These are phyloP conservation scores for Phytophthora pini DNA, from an alignment of 352 stramenopile genomes.

Conservation along the genomic window DNA sequence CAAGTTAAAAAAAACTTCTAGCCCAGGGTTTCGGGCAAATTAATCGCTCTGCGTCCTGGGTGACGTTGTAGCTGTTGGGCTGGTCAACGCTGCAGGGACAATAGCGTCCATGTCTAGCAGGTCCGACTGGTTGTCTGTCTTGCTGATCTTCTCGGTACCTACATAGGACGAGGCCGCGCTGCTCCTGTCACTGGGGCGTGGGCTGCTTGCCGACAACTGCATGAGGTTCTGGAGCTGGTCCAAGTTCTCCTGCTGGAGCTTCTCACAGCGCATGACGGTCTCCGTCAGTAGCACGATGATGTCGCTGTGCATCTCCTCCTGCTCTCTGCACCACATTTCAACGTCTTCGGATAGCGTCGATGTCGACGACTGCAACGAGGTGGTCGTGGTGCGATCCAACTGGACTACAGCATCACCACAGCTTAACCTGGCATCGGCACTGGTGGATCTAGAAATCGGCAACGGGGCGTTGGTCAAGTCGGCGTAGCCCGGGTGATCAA, in stretches of 20 bases:
- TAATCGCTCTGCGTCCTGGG: constrained; percentile 10
- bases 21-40: constrained; percentile 13
- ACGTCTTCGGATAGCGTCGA: constrained; percentile 82
- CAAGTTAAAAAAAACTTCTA: constrained; percentile 10
- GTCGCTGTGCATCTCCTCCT: constrained; percentile 88
- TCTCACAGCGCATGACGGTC: constrained; percentile 83
- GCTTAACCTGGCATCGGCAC: constrained; percentile 3
- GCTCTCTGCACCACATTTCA: constrained; percentile 78
- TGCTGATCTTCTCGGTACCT: constrained; percentile 20
- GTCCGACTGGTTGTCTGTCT: constrained; percentile 17
- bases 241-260: constrained; percentile 81
- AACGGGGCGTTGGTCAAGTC: constrained; percentile 14
- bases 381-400: constrained; percentile 47
- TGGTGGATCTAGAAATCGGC: constrained; percentile 6
- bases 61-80: constrained; percentile 5
- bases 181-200: constrained; percentile 25
- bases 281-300: constrained; percentile 85
- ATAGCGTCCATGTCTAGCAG: constrained; percentile 23
- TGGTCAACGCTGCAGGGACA: constrained; percentile 6
- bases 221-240: constrained; percentile 88
- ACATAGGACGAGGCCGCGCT: constrained; percentile 28
- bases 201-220: constrained; percentile 59
- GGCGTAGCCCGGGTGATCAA: constrained; percentile 21
- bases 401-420: constrained; percentile 6
- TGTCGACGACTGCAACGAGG: constrained; percentile 57